Conservation (phyloP, 257 asterid genomes). For the Mentha longifolia region DNA sequence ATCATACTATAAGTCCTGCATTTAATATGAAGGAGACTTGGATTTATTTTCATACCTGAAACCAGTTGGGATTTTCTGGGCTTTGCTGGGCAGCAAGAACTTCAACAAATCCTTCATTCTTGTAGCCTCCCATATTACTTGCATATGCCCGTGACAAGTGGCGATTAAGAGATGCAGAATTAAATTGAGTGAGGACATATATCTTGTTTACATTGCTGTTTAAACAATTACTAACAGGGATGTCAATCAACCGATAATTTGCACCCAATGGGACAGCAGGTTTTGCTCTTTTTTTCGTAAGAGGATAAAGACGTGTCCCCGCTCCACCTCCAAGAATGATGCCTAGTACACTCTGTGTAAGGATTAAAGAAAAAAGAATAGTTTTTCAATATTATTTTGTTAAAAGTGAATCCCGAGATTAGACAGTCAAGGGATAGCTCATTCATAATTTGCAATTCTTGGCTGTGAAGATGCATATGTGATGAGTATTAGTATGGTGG, state of each 20-base stretch:
- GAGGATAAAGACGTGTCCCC: constrained; percentile 68
- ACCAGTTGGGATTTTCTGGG: constrained; percentile 78
- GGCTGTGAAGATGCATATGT: constrained; percentile 3
- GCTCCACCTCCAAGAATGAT: constrained; percentile 81
- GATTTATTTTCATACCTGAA: constrained; percentile 47
- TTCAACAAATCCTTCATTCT: constrained; percentile 68
- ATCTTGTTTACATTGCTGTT: constrained; percentile 64
- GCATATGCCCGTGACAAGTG: constrained; percentile 70
- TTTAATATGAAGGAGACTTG: not conserved
- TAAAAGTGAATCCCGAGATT: constrained; percentile 3
- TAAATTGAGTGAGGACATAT: constrained; percentile 69
- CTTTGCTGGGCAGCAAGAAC: constrained; percentile 79
- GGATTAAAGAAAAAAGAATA: constrained; percentile 20
- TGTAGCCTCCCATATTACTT: constrained; percentile 67
- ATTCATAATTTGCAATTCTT: constrained; percentile 21
- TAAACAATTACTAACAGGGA: constrained; percentile 68
- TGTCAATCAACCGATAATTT: constrained; percentile 64
- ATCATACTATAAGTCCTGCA: not conserved
- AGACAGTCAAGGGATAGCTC: constrained; percentile 16
- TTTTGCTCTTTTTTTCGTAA: constrained; percentile 70
- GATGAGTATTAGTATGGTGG: not conserved
- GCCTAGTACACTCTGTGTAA: constrained; percentile 63
- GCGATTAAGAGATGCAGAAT: constrained; percentile 72
- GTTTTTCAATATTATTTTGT: not conserved
- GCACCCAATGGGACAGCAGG: constrained; percentile 79